These are phyloP conservation scores for Daldinia sp. DNA, from an alignment of 2,329 filamentous ascomycete species.

Conservation along the genomic window DNA sequence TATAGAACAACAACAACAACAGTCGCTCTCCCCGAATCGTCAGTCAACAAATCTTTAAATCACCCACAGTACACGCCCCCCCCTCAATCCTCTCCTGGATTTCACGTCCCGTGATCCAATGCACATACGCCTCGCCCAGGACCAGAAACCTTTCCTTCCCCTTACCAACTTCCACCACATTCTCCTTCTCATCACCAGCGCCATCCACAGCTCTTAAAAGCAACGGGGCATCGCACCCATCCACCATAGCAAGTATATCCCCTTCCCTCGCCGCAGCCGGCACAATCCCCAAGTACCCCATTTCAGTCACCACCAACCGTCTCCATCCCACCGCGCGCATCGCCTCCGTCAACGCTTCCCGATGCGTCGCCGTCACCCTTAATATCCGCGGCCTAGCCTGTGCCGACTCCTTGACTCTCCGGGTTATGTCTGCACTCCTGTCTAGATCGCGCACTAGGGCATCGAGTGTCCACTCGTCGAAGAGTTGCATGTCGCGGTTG, in stretches of 20 bases:
- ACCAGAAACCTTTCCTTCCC: neutral
- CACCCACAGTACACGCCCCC: neutral
- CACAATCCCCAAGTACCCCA: conserved; percentile 6
- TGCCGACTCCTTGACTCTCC: neutral
- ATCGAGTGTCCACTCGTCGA: neutral
- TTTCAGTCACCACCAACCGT: neutral
- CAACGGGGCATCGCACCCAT: conserved; percentile 15
- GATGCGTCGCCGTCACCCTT: neutral
- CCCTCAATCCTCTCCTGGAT: neutral
- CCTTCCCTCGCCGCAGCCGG: conserved; percentile 13
- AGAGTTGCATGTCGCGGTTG: neutral
- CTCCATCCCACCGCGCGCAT: neutral
- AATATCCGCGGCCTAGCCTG: neutral
- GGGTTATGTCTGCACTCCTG: neutral
- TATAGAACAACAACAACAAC: neutral
- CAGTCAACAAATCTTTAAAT: neutral
- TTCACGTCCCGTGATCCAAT: conserved; percentile 18
- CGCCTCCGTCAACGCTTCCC: neutral
- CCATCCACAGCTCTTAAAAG: conserved; percentile 1
- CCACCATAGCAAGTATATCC: conserved; percentile 10
- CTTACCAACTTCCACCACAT: neutral
- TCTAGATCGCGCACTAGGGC: neutral
- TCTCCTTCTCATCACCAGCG: neutral
- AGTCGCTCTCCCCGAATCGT: no score
- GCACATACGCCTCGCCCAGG: conserved; percentile 19